Conservation (phyloP, 805 yeast species). For the Barnettozyma vustinii region DNA sequence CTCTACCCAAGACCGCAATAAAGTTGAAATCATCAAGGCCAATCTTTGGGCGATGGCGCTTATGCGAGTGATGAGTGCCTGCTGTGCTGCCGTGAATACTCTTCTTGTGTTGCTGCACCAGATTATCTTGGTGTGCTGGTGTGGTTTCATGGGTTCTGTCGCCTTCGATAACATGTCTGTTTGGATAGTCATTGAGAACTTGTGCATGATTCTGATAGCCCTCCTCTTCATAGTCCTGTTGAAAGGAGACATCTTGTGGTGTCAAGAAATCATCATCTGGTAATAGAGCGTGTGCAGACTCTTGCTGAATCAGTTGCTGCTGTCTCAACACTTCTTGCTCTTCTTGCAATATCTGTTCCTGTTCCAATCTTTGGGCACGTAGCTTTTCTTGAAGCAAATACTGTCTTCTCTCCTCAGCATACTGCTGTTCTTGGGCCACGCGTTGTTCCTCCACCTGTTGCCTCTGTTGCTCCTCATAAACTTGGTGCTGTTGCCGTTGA, state of each 20-base stretch:
- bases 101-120: constrained; percentile 9
- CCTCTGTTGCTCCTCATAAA: constrained; percentile 12
- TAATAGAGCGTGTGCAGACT: constrained; percentile 4
- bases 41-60: constrained; percentile 56
- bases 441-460: constrained; percentile 16
- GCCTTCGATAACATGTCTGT: background rate
- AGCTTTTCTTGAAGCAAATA: constrained; percentile 7
- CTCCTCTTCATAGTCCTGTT: constrained; percentile 10
- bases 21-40: constrained; percentile 95
- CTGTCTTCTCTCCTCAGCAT: constrained; percentile 14
- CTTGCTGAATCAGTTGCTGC: constrained; percentile 20
- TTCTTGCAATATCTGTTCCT: constrained; percentile 10
- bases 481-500: constrained; percentile 5
- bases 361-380: constrained; percentile 8
- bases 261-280: constrained; percentile 7
- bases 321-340: constrained; percentile 15
- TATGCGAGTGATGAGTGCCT: constrained; percentile 17
- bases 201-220: constrained; percentile 1
- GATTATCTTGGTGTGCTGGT: constrained; percentile 1
- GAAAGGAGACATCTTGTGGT: constrained; percentile 16
- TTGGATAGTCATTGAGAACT: background rate
- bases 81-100: constrained; percentile 10
- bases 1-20: constrained; percentile 93
- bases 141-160: background rate
- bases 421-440: constrained; percentile 11